Base-by-base conservation (phyloP, 1,139 yeast species). In the Yamadazyma jaroonii region DNA sequence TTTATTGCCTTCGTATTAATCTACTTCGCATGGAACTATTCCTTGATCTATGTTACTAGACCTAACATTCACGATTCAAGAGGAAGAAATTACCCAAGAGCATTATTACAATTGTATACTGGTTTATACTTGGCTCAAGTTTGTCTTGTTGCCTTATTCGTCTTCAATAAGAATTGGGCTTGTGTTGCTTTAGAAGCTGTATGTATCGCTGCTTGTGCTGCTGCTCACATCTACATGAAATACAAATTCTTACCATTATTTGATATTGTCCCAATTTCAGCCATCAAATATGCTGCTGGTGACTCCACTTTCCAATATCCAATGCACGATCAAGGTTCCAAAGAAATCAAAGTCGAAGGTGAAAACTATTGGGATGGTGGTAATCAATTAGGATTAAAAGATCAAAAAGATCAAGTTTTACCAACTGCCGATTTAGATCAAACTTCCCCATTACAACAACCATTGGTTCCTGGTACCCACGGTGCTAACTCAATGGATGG, bases 181-280 rank as follows among this genome's bases (percentile, higher is more conserved):
- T 79, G 84, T 46, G 74, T 81, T 46, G 85, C 74, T 1, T 64
- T 84, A 43, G 87, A 81, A 57, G 79, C 66, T 34, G 68, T 80
- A 12, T 61, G 70, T 34, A 49, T 81, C 24, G 72, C 57, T 14
- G 69, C 64, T 31, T 79, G 88, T 9, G 79, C 72, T 15, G 61
- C 65, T 35, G 62, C 73, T 35, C 87, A 81, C 51, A 36, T 82
- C 24, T 81, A 71, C 56, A 64, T 78, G 56, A 79, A 79, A 57
- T 58, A 72, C 57, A 73, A 59, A 44, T 82, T 82, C 56, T 69
- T 78, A 37, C 81, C 86, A 31, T 59, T 83, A 41, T 64, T 79
- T 50, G 87, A 77, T 50, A 67, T 73, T 28, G 87, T 84, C 36
- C 92, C 97, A 44, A 74, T 95, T 36, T 78, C 87, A 39, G 88